Conservation (phyloP, 1,139 yeast species). For the Yamadazyma buinensis region DNA sequence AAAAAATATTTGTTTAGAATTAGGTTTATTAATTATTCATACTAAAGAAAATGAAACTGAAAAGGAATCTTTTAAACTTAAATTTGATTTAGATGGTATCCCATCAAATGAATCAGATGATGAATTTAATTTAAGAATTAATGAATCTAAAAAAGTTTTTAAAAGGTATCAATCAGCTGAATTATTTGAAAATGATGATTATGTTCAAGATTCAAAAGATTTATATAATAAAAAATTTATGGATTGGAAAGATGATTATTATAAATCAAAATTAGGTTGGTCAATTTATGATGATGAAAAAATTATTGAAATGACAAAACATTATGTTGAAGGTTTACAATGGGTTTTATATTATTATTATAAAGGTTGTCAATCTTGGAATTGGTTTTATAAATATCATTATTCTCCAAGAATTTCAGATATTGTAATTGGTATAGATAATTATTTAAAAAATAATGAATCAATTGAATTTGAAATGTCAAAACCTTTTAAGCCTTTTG, state of each 20-base stretch:
- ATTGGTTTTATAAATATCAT: slow-evolving; percentile 86
- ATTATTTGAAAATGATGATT: slow-evolving; percentile 59
- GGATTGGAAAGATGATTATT: slow-evolving; percentile 80
- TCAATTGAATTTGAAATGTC: slow-evolving; percentile 65
- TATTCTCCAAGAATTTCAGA: slow-evolving; percentile 94
- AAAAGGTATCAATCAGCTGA: slow-evolving; percentile 74
- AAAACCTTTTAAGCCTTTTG: slow-evolving; percentile 84
- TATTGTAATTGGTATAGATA: slow-evolving; percentile 63
- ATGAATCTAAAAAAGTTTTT: slow-evolving; percentile 40
- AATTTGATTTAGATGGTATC: slow-evolving; percentile 72
- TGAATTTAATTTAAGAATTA: slow-evolving; percentile 50
- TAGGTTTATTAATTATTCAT: slow-evolving; percentile 64
- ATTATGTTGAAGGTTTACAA: slow-evolving; percentile 89
- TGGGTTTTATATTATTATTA: slow-evolving; percentile 94
- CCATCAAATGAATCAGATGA: slow-evolving; percentile 61
- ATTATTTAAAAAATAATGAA: slow-evolving; percentile 32
- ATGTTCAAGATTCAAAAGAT: slow-evolving; percentile 56
- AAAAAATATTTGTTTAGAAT: slow-evolving; percentile 58
- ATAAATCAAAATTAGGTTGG: slow-evolving; percentile 71
- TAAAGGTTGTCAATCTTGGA: slow-evolving; percentile 90
- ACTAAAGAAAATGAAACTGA: slow-evolving; percentile 25
- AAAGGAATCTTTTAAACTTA: slow-evolving; percentile 51
- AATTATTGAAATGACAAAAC: slow-evolving; percentile 63
- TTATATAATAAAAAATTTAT: slow-evolving; percentile 72
- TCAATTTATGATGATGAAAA: slow-evolving; percentile 54